Evolutionary conservation across 768 basidiomycete species (phyloP).

Genomic region (Sistotremastrum niveocremeum): DNA sequence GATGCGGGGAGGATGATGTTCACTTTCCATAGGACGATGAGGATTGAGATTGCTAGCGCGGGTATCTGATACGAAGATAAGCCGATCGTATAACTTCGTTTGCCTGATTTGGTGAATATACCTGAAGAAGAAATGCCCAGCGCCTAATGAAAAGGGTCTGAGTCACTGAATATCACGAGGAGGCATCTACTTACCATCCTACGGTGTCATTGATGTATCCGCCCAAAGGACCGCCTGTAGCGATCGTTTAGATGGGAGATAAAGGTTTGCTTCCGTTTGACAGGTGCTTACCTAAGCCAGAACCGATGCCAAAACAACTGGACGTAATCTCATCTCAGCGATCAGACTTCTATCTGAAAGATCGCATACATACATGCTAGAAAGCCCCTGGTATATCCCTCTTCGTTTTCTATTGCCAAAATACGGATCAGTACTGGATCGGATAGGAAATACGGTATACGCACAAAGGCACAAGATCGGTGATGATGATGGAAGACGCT

Average conservation of each 20-base stretch:
- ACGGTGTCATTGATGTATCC: constrained; percentile 77
- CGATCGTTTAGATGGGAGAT: too few relatives aligned
- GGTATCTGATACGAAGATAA: constrained; percentile 41
- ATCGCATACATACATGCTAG: constrained; percentile 53
- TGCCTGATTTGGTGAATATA: too few relatives aligned
- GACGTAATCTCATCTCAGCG: too few relatives aligned
- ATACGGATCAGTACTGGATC: background rate
- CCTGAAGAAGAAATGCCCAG: constrained; percentile 57
- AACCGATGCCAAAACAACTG: constrained; percentile 29
- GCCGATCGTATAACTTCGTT: too few relatives aligned
- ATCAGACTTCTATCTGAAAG: background rate
- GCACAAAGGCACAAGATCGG: constrained; percentile 82
- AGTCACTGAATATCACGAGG: constrained; percentile 4
- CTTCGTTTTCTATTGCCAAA: constrained; percentile 50
- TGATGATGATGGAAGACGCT: constrained; percentile 76
- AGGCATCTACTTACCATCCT: constrained; percentile 51
- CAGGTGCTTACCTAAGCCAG: constrained; percentile 46
- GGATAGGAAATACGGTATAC: constrained; percentile 12
- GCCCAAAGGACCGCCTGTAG: constrained; percentile 55
- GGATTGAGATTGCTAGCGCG: constrained; percentile 54
- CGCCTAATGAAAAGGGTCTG: constrained; percentile 36
- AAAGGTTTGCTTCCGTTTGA: background rate
- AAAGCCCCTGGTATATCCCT: constrained; percentile 85
- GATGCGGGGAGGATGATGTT: constrained; percentile 60
- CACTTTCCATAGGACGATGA: constrained; percentile 62